Evolutionary conservation across 495 filamentous ascomycete species (phyloP), one percentile per base, ranked within the genome.

Genomic region (Daldinia decipiens): DNA sequence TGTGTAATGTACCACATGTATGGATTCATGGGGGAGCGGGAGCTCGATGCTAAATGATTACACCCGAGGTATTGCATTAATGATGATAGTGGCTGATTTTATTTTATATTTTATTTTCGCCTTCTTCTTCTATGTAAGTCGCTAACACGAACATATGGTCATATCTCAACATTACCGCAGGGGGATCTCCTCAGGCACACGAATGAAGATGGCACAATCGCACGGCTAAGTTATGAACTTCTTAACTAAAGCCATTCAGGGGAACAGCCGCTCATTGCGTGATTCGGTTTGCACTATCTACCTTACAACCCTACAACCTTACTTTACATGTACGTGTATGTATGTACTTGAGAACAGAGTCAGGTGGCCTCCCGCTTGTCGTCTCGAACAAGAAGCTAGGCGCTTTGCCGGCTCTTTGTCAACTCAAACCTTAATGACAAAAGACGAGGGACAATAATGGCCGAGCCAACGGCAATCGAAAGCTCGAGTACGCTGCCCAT

Each of bases 161-260:
- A 56, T 56, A 32, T 36, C 29, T 59, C 17, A 9, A 59, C 12
- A 15, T 29, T 60, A 47, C 39, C 38, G 43, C 52, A 53, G n/a
- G 36, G 50, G 26, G 43, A 67, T 67, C 62, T 63, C 21, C 50
- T 59, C 57, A 71, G 63, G 68, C 55, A 68, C 70, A 54, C 57
- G 58, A 45, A 61, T 17, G 19, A 65, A 61, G 27, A 73, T 69
- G 61, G 64, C 62, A 73, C 65, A 69, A 69, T 66, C 57, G 45
- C 61, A 69, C 45, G 64, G 51, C 29, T 61, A 62, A 34, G 54
- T 63, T 71, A 59, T 62, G 68, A 58, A 66, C 59, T 59, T 67
- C 45, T 60, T 15, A 39, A 36, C 31, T 43, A 53, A 31, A 62
- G 51, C 45, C 38, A 13, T 52, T 26, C 57, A 68, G 70, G 65